Base-by-base conservation (phyloP, 2,329 filamentous ascomycete species). In the Alternaria postmessia region DNA sequence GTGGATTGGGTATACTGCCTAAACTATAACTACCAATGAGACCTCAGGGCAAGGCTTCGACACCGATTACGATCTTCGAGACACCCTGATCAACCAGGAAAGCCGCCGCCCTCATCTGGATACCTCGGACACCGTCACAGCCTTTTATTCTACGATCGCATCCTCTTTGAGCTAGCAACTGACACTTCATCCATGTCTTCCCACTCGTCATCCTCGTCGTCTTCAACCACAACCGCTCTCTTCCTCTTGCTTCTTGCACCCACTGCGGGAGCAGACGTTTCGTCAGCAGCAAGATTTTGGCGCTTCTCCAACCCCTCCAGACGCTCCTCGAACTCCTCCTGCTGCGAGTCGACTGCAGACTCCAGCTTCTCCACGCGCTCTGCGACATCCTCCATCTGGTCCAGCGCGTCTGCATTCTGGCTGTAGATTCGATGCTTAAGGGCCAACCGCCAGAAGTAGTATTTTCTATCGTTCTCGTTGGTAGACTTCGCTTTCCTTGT, bases 351-450 rank as follows among this genome's bases (percentile, higher is more conserved):
- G 22, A 93, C 80, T 0, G 89, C 90, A 66, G 90, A 86, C 51
- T 91, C 86, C 4, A 96, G 81, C 81, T 90, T 92, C 58, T 91
- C 86, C 7, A 91, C 86, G 36, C 91, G 85, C 75, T 94, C 91
- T 0, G 80, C 76, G 5, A 82, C 81, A 55, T 92, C 90, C 36
- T 75, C 70, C 41, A 94, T 80, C 76, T 94, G 89, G 38, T 86
- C 85, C 12, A 96, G 82, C 3, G 86, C 79, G 67, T 94, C 89
- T 58, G 85, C 85, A 72, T 95, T 94, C 69, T 93, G 90, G 44
- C 86, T 84, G 74, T 91, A 93, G 4, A 96, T 81, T 36, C 92
- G 83, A 70, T 91, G 86, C 80, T 95, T 95, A n/a, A 90, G 87
- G 42, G 92, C 82, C 24, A 94, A 77, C 30, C 89, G 83, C 91